phyloP scores from a whole-genome alignment of 345 rosid species.

The Hibiscus mutabilis region DNA sequence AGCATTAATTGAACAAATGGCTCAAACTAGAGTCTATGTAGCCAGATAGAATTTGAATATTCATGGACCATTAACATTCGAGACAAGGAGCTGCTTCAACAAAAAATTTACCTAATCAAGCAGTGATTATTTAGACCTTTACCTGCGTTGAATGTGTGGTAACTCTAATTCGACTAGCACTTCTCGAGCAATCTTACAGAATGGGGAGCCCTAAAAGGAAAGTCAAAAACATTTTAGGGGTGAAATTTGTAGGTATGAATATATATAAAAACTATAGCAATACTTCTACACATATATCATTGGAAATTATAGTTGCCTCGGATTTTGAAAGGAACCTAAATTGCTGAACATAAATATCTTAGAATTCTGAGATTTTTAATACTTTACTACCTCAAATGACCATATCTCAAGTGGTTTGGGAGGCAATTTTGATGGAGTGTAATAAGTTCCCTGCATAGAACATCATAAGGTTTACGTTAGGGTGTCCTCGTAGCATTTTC shows the following conservation, averaged over 20 bases:
- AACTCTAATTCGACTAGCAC: conserved; percentile 76
- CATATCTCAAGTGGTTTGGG: conserved; percentile 81
- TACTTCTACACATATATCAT: neutral
- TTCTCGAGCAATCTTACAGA: conserved; percentile 83
- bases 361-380: neutral
- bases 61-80: neutral
- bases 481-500: neutral
- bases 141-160: conserved; percentile 72
- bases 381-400: conserved; percentile 63
- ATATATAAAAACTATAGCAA: neutral
- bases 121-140: conserved; percentile 7
- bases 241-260: neutral
- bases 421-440: conserved; percentile 70
- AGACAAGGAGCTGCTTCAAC: neutral
- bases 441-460: conserved; percentile 58
- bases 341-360: neutral
- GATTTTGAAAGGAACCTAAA: neutral
- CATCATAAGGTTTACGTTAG: neutral
- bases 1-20: neutral
- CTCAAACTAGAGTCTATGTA: neutral
- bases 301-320: neutral
- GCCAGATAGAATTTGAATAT: neutral
- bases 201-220: conserved; percentile 65
- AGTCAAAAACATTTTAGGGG: conserved; percentile 1
- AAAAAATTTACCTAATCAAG: neutral